These are phyloP conservation scores for Rhexocercosporidium sp. DNA, from an alignment of 2,329 filamentous ascomycete genomes.

Conservation along the genomic window DNA sequence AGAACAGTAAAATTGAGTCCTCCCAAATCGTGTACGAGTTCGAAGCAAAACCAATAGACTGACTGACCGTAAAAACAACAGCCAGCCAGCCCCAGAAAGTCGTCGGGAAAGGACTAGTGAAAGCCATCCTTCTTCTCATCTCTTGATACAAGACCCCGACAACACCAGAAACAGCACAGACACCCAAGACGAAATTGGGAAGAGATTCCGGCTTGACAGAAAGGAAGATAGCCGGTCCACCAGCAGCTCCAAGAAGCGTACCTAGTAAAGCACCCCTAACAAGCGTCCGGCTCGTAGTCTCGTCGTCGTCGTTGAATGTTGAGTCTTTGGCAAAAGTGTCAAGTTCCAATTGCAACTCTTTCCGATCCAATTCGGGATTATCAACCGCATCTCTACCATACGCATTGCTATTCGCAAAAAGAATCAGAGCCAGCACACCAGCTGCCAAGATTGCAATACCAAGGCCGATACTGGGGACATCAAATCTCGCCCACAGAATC, in stretches of 20 bases:
- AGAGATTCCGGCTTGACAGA: conserved; percentile 25
- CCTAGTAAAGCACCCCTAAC: conserved; percentile 37
- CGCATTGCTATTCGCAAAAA: conserved; percentile 70
- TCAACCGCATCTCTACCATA: conserved; percentile 60
- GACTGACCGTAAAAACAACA: conserved; percentile 78
- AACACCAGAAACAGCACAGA: conserved; percentile 36
- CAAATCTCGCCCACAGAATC: conserved; percentile 88
- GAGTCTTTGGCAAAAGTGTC: conserved; percentile 41
- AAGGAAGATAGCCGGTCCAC: conserved; percentile 33
- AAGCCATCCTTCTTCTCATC: conserved; percentile 29
- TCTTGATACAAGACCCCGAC: conserved; percentile 48
- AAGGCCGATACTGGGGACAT: conserved; percentile 82
- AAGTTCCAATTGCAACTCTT: conserved; percentile 62
- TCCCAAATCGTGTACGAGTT: conserved; percentile 99
- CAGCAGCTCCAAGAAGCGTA: conserved; percentile 33
- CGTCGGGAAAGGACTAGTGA: conserved; percentile 66
- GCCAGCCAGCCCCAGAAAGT: conserved; percentile 90
- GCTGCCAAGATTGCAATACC: conserved; percentile 75
- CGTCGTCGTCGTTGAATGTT: conserved; percentile 27
- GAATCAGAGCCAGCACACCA: conserved; percentile 70
- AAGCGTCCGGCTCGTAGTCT: conserved; percentile 33
- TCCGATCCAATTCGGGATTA: conserved; percentile 64
- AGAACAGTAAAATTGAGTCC: conserved; percentile 91
- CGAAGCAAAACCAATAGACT: conserved; percentile 92
- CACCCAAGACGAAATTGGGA: conserved; percentile 32